Conservation (phyloP, 2,329 filamentous ascomycete species). For the Beauveria sp. region DNA sequence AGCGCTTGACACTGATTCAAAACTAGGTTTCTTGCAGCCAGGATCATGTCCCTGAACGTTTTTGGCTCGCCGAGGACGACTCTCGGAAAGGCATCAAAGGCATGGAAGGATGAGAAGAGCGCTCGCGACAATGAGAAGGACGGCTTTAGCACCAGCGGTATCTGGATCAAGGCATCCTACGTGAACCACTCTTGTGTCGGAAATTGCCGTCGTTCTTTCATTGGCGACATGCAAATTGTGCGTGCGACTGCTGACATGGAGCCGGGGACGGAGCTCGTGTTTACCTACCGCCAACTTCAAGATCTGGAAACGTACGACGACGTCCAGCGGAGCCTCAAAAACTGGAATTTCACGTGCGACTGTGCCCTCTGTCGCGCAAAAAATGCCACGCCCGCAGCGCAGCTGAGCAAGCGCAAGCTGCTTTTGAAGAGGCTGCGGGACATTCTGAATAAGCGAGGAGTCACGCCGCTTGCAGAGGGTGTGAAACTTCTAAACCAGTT, state of each 20-base stretch:
- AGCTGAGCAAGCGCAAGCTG: slow-evolving; percentile 14
- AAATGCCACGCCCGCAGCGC: slow-evolving; percentile 15
- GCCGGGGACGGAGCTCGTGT: slow-evolving; percentile 36
- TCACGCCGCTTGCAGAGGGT: not conserved
- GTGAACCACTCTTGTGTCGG: slow-evolving; percentile 46
- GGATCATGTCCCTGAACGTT: not conserved
- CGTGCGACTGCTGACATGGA: slow-evolving; percentile 37
- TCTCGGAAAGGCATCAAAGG: not conserved
- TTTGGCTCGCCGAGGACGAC: not conserved
- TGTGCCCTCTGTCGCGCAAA: slow-evolving; percentile 31
- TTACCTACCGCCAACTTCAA: slow-evolving; percentile 26
- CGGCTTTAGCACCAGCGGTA: slow-evolving; percentile 25
- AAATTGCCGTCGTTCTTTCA: slow-evolving; percentile 41
- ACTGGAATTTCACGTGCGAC: slow-evolving; percentile 35
- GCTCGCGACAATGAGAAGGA: not conserved
- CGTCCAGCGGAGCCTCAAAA: slow-evolving; percentile 21
- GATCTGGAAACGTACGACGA: slow-evolving; percentile 20
- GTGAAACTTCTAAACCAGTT: not conserved
- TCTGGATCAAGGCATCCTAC: slow-evolving; percentile 41
- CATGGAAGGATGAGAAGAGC: not conserved
- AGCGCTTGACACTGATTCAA: not conserved
- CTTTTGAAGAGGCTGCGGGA: not conserved
- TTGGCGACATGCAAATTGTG: slow-evolving; percentile 47
- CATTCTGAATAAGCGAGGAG: not conserved
- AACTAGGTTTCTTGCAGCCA: not conserved